These are phyloP conservation scores for Akanthomyces lecanii DNA, from an alignment of 2,329 filamentous ascomycete species.

Conservation along the genomic window DNA sequence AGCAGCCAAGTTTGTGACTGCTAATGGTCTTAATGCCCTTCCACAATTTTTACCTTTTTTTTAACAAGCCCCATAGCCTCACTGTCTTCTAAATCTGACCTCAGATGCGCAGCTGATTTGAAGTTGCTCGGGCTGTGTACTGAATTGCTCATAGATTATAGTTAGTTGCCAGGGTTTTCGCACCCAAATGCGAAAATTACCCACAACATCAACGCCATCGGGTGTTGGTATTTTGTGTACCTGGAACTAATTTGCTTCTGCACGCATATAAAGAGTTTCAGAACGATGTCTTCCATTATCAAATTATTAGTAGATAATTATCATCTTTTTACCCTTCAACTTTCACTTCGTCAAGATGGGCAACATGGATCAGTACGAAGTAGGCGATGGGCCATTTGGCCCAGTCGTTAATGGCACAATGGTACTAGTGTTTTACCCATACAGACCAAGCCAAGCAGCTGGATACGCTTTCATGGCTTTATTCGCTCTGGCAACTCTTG, in stretches of 20 bases:
- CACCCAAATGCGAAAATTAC: background rate
- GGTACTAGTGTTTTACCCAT: background rate
- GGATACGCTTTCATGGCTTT: background rate
- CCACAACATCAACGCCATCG: background rate
- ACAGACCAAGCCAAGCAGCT: background rate
- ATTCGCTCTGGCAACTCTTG: slow-evolving; percentile 12
- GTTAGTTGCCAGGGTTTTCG: background rate
- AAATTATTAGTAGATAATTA: too few species aligned
- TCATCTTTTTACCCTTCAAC: background rate
- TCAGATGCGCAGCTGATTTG: too few species aligned
- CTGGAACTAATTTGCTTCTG: background rate
- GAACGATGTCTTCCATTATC: too few species aligned
- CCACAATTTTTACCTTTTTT: too few species aligned
- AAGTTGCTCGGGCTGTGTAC: too few species aligned
- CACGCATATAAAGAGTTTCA: too few species aligned
- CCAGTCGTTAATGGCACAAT: background rate
- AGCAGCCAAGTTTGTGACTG: too few species aligned
- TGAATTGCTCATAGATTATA: too few species aligned
- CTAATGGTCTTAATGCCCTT: too few species aligned
- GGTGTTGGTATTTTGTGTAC: background rate
- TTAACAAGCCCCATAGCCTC: too few species aligned
- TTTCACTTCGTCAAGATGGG: background rate
- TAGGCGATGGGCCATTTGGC: background rate
- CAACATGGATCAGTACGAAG: slow-evolving; percentile 3
- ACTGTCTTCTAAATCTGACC: too few species aligned